Evolutionary conservation across 1,139 yeast genomes (phyloP).

Genomic region (Yamadazyma diddensiae): DNA sequence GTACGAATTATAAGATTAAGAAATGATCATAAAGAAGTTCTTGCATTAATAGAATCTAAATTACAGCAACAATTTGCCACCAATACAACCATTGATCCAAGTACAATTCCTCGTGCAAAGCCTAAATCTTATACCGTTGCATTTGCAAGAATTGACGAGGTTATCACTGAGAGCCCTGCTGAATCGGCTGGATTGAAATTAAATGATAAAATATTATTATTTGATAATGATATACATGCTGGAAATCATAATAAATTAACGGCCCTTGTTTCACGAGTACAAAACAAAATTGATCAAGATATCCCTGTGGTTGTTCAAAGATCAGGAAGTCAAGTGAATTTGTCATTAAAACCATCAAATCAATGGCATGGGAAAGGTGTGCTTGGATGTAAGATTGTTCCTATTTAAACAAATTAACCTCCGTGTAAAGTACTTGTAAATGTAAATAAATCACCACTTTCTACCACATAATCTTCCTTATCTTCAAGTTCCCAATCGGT

Average conservation of each 20-base stretch:
- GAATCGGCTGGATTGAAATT: slow-evolving; percentile 34
- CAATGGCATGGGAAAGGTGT: slow-evolving; percentile 73
- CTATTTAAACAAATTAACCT: slow-evolving; percentile 52
- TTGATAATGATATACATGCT: slow-evolving; percentile 51
- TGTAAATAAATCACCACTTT: slow-evolving; percentile 73
- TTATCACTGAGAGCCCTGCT: slow-evolving; percentile 50
- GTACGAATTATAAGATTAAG: slow-evolving; percentile 62
- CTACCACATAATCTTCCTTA: slow-evolving; percentile 73
- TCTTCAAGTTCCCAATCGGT: slow-evolving; percentile 98
- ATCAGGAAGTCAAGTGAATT: slow-evolving; percentile 15
- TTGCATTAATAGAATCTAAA: slow-evolving; percentile 46
- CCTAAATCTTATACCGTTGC: slow-evolving; percentile 31
- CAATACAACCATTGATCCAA: background rate
- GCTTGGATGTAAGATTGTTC: slow-evolving; percentile 66
- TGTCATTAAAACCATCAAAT: slow-evolving; percentile 49
- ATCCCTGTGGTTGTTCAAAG: slow-evolving; percentile 38
- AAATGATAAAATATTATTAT: slow-evolving; percentile 49
- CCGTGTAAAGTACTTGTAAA: slow-evolving; percentile 96
- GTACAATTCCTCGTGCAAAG: background rate
- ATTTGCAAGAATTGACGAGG: slow-evolving; percentile 55
- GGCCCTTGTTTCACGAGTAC: slow-evolving; percentile 34
- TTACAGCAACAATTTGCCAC: slow-evolving; percentile 40
- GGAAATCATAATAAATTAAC: slow-evolving; percentile 47
- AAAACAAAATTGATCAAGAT: slow-evolving; percentile 21
- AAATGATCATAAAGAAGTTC: slow-evolving; percentile 60